Base-by-base conservation (phyloP, 306 rosid genomes). In the Coriaria nepalensis region DNA sequence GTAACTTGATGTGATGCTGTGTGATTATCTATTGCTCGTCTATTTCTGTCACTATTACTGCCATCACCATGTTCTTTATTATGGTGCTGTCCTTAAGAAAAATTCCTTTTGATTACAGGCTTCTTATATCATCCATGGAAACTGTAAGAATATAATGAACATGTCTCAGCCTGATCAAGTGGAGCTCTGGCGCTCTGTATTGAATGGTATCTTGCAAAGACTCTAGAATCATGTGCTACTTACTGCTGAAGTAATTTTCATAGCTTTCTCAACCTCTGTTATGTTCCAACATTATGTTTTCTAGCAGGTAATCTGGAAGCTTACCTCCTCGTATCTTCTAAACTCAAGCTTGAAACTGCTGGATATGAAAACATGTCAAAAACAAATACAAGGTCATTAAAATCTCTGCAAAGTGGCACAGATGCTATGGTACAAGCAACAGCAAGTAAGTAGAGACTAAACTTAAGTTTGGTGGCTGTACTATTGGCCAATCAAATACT, bases 121-220 rank as follows among this genome's bases (percentile, higher is more conserved):
- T 45, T 78, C 95, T 44, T 85, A 90, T 74, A 76, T 90, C 40
- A 76, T 81, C 47, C 64, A 65, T 65, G 95, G 98, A 42, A 90
- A 77, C 67, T 73, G 87, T 76, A 90, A 90, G 77, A 85, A 82
- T 79, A 74, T 90, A 35, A 90, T 90, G 98, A 90, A 82, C 81
- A 81, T 90, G 92, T 85, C 98, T 53, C 94, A 90, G 68, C 59
- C 84, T 67, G 98, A 90, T 75, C 94, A 85, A 64, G 74, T 69
- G 81, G 98, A 85, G 65, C 93, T 90, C 47, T 90, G 98, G 98
- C 78, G 65, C 55, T 75, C 93, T 12, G 87, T 85, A 47, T 67
- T 72, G 40, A 75, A 75, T 64, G 76, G 98, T 85, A 82, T 50
- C 73, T 34, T 53, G 62, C 49, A 45, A 61, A 68, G 32, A 45